These are phyloP conservation scores for Dicorynia guianensis DNA, from an alignment of 306 rosid species.

Conservation along the genomic window DNA sequence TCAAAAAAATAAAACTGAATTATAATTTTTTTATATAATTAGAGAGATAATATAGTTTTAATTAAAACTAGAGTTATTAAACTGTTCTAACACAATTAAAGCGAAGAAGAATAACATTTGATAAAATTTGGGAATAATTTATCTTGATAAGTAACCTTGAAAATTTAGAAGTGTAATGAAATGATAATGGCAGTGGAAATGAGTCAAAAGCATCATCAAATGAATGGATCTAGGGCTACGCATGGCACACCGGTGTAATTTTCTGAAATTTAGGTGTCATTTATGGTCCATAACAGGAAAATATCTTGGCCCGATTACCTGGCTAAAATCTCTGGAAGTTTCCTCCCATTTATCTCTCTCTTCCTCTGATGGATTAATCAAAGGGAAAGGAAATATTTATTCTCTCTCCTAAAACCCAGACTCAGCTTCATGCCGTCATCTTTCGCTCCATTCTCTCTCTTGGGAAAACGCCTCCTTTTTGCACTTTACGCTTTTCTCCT, in stretches of 20 bases:
- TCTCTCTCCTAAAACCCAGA: slow-evolving; percentile 43
- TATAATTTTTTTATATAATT: too few species aligned
- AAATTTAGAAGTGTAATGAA: too few species aligned
- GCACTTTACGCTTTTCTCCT: slow-evolving; percentile 15
- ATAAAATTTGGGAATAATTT: too few species aligned
- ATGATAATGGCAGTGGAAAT: too few species aligned
- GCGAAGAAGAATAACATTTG: too few species aligned
- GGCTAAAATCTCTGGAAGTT: slow-evolving; percentile 60
- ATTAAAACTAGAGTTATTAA: too few species aligned
- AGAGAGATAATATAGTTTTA: too few species aligned
- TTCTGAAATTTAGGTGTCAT: background rate
- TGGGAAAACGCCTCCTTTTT: background rate
- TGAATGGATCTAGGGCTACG: too few species aligned
- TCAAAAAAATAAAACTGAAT: too few species aligned
- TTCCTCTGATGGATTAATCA: background rate
- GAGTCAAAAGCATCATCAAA: too few species aligned
- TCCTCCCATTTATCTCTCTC: slow-evolving; percentile 40
- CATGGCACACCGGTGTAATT: slow-evolving; percentile 47
- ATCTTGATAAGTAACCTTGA: too few species aligned
- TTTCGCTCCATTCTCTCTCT: slow-evolving; percentile 3
- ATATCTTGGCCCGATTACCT: slow-evolving; percentile 49
- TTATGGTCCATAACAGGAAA: background rate
- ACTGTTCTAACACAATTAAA: too few species aligned
- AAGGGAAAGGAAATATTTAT: slow-evolving; percentile 56
- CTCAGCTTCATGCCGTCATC: background rate